Conservation (phyloP, 805 yeast species). For the Candida sanyiensis region DNA sequence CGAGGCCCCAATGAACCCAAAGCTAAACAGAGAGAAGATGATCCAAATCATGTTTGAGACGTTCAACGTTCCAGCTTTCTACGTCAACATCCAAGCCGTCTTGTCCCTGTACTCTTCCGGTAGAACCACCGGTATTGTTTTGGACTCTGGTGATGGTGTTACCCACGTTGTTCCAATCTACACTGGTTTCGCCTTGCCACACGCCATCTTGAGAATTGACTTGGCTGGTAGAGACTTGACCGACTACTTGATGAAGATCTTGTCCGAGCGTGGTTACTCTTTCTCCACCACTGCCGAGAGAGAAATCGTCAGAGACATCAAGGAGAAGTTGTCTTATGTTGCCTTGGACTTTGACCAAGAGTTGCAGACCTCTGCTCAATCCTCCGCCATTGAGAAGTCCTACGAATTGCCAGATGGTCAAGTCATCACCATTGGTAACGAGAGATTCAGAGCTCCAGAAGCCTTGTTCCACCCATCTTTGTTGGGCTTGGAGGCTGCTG, state of each 20-base stretch:
- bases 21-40: constrained; percentile 99
- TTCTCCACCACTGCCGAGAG: constrained; percentile 99
- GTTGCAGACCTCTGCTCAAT: constrained; percentile 98
- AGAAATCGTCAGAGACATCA: constrained; percentile 84
- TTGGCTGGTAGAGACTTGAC: constrained; percentile 99
- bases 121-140: constrained; percentile 99
- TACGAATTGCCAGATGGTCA: constrained; percentile 99
- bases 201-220: constrained; percentile 97
- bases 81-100: constrained; percentile 98
- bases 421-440: constrained; percentile 98
- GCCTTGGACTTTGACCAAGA: constrained; percentile 99
- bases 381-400: constrained; percentile 96
- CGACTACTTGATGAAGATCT: constrained; percentile 97
- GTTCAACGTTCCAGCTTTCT: constrained; percentile 98
- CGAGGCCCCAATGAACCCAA: constrained; percentile 99
- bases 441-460: constrained; percentile 99
- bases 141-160: constrained; percentile 99
- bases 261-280: constrained; percentile 97
- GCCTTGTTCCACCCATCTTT: constrained; percentile 98
- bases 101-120: constrained; percentile 97
- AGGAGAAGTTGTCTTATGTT: constrained; percentile 98
- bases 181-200: constrained; percentile 99
- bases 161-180: constrained; percentile 99
- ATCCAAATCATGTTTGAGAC: constrained; percentile 99
- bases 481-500: constrained; percentile 88